Percentiles rank a stretch among this genome's conserved stretches.
phyloP scores from a whole-genome alignment of 179 eudicot species.

The Beta macrorhiza region DNA sequence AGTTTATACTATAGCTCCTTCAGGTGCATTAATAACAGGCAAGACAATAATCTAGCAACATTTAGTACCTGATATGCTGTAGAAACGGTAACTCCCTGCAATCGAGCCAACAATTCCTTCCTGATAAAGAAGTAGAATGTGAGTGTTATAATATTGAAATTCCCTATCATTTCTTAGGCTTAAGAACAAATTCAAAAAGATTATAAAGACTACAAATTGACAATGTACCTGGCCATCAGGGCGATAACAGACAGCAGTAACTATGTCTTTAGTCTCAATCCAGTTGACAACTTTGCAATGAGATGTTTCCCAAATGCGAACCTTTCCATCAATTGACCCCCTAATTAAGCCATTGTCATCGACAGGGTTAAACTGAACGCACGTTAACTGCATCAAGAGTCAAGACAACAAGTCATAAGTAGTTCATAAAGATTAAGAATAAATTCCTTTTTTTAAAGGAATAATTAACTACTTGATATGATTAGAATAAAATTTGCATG shows the following conservation, averaged over 20 bases:
- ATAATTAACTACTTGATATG: no score
- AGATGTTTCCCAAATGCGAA: conserved; percentile 72
- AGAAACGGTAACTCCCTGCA: conserved; percentile 69
- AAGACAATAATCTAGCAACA: conserved; percentile 3
- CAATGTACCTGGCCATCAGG: conserved; percentile 75
- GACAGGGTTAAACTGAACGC: conserved; percentile 73
- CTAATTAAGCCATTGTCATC: conserved; percentile 79
- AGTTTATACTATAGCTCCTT: not conserved
- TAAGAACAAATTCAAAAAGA: not conserved
- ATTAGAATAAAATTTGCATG: no score
- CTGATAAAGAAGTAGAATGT: conserved; percentile 37
- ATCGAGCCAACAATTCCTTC: conserved; percentile 75
- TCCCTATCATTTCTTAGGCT: not conserved
- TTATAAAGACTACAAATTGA: not conserved
- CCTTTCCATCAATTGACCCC: conserved; percentile 94
- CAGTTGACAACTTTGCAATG: conserved; percentile 73
- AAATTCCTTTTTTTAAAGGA: no score
- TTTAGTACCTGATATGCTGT: conserved; percentile 56
- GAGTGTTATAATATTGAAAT: not conserved
- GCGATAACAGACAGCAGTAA: conserved; percentile 77
- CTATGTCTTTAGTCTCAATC: conserved; percentile 62
- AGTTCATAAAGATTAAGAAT: not conserved
- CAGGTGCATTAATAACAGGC: not conserved
- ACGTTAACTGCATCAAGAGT: conserved; percentile 60
- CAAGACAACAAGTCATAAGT: not conserved